Evolutionary conservation across 139 green algal species (phyloP).

Genomic region (Chlamydomonas eustigma): DNA sequence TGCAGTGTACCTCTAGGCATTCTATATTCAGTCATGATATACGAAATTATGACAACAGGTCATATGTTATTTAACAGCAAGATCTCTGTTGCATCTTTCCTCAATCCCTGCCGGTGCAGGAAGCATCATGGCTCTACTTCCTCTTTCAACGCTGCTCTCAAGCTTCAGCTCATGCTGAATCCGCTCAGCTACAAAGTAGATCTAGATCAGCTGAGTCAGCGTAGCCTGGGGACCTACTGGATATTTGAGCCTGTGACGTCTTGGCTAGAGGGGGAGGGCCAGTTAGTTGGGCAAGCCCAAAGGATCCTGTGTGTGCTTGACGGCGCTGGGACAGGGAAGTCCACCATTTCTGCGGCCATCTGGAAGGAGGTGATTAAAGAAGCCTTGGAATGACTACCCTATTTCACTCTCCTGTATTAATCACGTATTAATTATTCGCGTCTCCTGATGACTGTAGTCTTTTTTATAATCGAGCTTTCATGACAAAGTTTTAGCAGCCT

Average conservation of each 20-base stretch:
- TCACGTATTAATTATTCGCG: no score
- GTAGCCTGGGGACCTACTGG: background rate
- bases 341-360: conserved; percentile 12
- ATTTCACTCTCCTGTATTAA: no score
- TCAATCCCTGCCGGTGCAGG: background rate
- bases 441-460: no score
- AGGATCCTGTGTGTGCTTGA: conserved; percentile 25
- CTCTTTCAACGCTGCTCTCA: background rate
- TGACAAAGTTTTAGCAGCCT: no score
- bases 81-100: background rate
- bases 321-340: conserved; percentile 28
- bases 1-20: background rate
- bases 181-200: conserved; percentile 2
- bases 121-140: background rate
- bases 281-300: no score
- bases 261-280: no score
- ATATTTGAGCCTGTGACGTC: background rate
- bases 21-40: background rate
- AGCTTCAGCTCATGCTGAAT: conserved; percentile 7
- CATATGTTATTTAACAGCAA: background rate
- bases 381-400: no score
- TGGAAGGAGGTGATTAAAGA: background rate
- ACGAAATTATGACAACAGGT: background rate
- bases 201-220: background rate
- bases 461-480: no score